Evolutionary conservation across 345 rosid genomes (phyloP), one percentile per base, ranked within the genome.

Genomic region (Carallia pectinifolia): DNA sequence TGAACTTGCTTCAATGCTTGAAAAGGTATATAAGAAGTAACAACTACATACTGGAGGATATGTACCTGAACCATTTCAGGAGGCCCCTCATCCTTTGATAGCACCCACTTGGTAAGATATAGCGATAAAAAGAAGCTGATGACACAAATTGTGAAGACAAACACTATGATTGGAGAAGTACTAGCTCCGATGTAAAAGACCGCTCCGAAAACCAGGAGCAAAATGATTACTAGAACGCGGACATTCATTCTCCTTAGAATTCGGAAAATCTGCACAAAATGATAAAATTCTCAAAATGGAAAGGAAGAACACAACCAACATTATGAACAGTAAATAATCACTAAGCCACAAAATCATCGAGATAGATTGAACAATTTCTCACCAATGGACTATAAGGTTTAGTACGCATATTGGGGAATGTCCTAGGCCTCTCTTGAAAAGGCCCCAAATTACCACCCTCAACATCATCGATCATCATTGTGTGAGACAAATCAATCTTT

Each of bases 11-110:
- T 62, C 48, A 23, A 23, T 52, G 52, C 60, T 34, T 53, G 60
- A 39, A 12, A 53, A 36, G 18, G 48, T 4, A 30, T 9, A 53
- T 50, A 13, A 37, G 30, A 37, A 13, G 17, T 5, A 34, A 62
- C 40, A 55, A 62, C 31, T 36, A 38, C 44, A 63, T 47, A 72
- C 64, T 37, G n/a, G 23, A 36, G 66, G 67, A 18, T 53, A 75
- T 30, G 62, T 85, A 92, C 99, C 97, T 92, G 85, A 71, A 52
- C 81, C 99, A 95, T 95, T 86, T 95, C 97, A 29, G 96, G 90
- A 80, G 99, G 99, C 9, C 99, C 99, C 84, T 92, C 99, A 76
- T 95, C 99, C 88, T 95, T 95, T 12, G 97, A 78, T 65, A 95
- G 88, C 18, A 95, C 99, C 99, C 99, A 95, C 82, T 90, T 90